phyloP scores from a whole-genome alignment of 78 protist species.

The Dictyostelium intermedium region DNA sequence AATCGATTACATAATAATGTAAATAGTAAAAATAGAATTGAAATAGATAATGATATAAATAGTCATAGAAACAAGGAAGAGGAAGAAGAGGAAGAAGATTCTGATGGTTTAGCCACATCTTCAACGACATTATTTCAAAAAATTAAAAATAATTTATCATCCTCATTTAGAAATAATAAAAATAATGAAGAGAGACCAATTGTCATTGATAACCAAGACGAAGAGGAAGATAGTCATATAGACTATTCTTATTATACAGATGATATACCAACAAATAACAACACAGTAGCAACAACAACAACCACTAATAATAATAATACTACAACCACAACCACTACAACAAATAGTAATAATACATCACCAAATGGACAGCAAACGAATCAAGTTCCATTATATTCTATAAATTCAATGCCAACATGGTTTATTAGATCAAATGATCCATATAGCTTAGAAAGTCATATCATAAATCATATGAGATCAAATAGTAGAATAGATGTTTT shows the following conservation, averaged over 20 bases:
- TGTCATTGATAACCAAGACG: not conserved
- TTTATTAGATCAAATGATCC: not conserved
- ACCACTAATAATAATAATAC: not conserved
- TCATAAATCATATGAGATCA: constrained; percentile 4
- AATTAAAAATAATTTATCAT: constrained; percentile 6
- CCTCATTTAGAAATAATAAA: not conserved
- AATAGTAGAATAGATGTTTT: not conserved
- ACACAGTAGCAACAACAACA: not conserved
- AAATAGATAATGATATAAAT: not conserved
- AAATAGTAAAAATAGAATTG: not conserved
- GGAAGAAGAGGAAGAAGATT: not conserved
- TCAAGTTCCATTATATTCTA: constrained; percentile 18
- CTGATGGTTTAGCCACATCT: not conserved
- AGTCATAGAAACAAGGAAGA: not conserved
- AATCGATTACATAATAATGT: not conserved
- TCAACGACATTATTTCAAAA: not conserved
- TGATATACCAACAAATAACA: not conserved
- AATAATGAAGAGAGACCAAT: not conserved
- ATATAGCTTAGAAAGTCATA: constrained; percentile 22
- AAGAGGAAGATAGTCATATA: not conserved
- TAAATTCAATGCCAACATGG: constrained; percentile 16
- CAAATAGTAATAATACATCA: not conserved
- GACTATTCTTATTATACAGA: constrained; percentile 3
- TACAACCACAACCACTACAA: not conserved
- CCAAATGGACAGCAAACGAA: not conserved